Evolutionary conservation across 2,329 filamentous ascomycete species (phyloP).

Genomic region (Graphium sp.): DNA sequence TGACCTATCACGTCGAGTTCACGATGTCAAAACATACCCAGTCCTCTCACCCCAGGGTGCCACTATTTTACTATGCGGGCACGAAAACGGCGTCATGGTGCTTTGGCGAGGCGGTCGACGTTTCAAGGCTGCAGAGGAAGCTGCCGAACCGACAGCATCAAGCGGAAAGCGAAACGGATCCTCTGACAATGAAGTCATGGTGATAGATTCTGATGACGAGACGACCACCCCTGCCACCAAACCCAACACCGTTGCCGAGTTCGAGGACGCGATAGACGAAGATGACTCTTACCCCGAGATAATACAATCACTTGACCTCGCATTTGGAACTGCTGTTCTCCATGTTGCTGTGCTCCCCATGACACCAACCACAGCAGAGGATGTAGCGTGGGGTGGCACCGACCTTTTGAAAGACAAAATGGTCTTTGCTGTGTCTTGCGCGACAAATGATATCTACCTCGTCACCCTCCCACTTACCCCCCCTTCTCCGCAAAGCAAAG

Average conservation of each 20-base stretch:
- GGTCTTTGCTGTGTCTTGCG: slow-evolving; percentile 43
- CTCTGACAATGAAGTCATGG: slow-evolving; percentile 37
- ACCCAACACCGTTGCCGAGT: too few relatives aligned
- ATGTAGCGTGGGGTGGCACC: slow-evolving; percentile 27
- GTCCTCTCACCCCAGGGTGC: slow-evolving; percentile 46
- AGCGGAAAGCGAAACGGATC: slow-evolving; percentile 34
- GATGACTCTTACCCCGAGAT: slow-evolving; percentile 35
- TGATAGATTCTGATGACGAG: slow-evolving; percentile 48
- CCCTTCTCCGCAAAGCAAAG: slow-evolving; percentile 42
- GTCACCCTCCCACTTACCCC: slow-evolving; percentile 44
- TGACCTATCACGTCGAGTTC: slow-evolving; percentile 37
- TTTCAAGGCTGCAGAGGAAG: slow-evolving; percentile 30
- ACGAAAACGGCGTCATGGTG: slow-evolving; percentile 44
- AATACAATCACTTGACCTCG: slow-evolving; percentile 43
- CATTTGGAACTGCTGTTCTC: slow-evolving; percentile 35
- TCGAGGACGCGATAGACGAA: slow-evolving; percentile 32
- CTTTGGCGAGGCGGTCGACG: slow-evolving; percentile 45
- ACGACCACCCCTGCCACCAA: slow-evolving; percentile 29
- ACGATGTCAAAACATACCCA: slow-evolving; percentile 44
- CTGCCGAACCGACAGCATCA: slow-evolving; percentile 8
- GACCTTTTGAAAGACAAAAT: slow-evolving; percentile 37
- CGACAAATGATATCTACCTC: slow-evolving; percentile 37
- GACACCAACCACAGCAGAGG: slow-evolving; percentile 27
- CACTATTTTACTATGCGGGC: slow-evolving; percentile 44
- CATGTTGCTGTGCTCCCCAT: slow-evolving; percentile 40